These are phyloP conservation scores for Miscanthus sacchariflorus DNA, from an alignment of 202 grass and related monocot genomes.

Conservation along the genomic window DNA sequence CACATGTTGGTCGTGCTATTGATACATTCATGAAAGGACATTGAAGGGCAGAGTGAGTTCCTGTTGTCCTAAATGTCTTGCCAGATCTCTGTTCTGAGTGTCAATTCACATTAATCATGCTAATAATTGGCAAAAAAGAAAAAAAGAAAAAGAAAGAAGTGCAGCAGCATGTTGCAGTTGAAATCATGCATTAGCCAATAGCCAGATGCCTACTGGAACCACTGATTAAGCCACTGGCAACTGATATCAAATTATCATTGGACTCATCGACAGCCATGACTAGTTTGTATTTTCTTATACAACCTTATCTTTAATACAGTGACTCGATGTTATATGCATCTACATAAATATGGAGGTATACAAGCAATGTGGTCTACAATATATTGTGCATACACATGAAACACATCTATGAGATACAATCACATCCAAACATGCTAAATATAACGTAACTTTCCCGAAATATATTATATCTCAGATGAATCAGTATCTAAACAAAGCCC, in stretches of 20 bases:
- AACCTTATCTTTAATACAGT: not conserved
- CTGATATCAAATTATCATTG: not conserved
- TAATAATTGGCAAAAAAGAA: no score
- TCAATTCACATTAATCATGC: not conserved
- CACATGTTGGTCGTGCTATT: no score
- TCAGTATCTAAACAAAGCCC: no score
- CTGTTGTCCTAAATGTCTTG: not conserved
- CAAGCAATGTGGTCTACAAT: no score
- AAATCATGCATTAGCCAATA: no score
- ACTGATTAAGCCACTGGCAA: no score
- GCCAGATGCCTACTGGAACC: no score
- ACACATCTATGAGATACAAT: not conserved
- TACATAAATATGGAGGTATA: no score
- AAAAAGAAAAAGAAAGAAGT: no score
- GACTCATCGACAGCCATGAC: not conserved
- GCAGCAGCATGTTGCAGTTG: no score
- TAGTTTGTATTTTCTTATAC: not conserved
- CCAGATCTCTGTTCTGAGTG: not conserved
- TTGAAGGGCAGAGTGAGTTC: not conserved
- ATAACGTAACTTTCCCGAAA: not conserved
- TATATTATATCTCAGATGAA: no score
- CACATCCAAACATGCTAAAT: not conserved
- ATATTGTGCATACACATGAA: no score
- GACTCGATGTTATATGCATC: not conserved
- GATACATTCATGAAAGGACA: not conserved